Base-by-base conservation (phyloP, 352 stramenopile species). In the Phytopythium boreale region DNA sequence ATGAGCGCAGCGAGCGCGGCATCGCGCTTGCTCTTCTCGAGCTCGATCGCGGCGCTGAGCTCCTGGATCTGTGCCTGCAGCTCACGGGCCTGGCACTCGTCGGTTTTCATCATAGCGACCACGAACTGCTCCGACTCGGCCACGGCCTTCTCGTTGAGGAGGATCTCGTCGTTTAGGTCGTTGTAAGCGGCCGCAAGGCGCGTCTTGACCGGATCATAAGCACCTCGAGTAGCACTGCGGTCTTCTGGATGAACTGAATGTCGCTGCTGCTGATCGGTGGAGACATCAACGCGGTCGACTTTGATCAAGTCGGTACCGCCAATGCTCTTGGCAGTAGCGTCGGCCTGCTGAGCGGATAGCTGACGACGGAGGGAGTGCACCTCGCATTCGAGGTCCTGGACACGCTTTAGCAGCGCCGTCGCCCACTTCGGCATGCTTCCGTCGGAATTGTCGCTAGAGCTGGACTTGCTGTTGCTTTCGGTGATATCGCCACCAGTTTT, bases 31-130 rank as follows among this genome's bases (percentile, higher is more conserved):
- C 44, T 59, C 36, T 75, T 75, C 36, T 85, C 71, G 5, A 55
- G 36, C 51, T 68, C 56, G 37, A 89, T 79, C 19, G 62, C 63
- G 19, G 24, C 56, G 19, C 76, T 64, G 15, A 88, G 53, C 39
- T 80, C 75, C 39, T 76, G 58, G 31, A 82, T 67, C 60, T 80
- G 72, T 2, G 58, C 71, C 46, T 75, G 78, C 49, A 79, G 74
- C 24, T 75, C 61, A 9, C 64, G 58, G 1, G 61, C 69, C 14
- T 61, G 56, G 2, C 56, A 14, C 24, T 72, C 65, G 43, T 77
- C 71, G n/a, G 66, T 68, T 2, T 74, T 52, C 22, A 73, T 59
- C 17, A 53, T 69, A 49, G 58, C 36, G 26, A 71, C 62, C 22
- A 80, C 59, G 46, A 69, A 64, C 61, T 29, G 37, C 17, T 74